Conservation (phyloP, 306 rosid species). For the Astragalus glycyphyllos region DNA sequence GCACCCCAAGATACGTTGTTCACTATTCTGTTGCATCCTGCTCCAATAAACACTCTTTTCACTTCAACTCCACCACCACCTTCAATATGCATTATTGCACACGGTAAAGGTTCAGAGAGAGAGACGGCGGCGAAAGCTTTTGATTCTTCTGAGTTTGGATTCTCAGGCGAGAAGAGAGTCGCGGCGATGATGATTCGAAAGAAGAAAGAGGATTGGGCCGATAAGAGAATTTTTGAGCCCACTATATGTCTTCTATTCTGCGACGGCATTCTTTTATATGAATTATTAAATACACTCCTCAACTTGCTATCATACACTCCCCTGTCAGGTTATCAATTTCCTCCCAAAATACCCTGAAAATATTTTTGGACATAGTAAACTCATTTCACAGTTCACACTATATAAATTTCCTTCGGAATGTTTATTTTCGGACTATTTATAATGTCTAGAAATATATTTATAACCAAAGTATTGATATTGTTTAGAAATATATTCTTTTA, state of each 20-base stretch:
- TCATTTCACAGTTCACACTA: too few species aligned
- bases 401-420: too few species aligned
- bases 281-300: too few species aligned
- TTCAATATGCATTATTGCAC: slow-evolving; percentile 40
- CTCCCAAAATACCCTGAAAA: too few species aligned
- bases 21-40: slow-evolving; percentile 90
- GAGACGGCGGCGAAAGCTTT: slow-evolving; percentile 41
- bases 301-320: too few species aligned
- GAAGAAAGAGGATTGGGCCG: slow-evolving; percentile 19
- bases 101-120: background rate
- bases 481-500: too few species aligned
- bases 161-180: slow-evolving; percentile 40
- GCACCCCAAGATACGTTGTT: slow-evolving; percentile 96
- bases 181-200: background rate
- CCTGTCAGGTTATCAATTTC: too few species aligned
- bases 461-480: too few species aligned
- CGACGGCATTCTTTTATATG: too few species aligned
- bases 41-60: slow-evolving; percentile 77
- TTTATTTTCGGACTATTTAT: too few species aligned
- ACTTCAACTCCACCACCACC: slow-evolving; percentile 50
- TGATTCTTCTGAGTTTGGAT: slow-evolving; percentile 14
- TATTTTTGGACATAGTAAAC: too few species aligned
- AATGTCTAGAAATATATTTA: too few species aligned
- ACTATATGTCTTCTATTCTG: background rate
- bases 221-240: slow-evolving; percentile 16